Evolutionary conservation across 257 asterid species (phyloP).

Genomic region (Solanum gracilifrons): DNA sequence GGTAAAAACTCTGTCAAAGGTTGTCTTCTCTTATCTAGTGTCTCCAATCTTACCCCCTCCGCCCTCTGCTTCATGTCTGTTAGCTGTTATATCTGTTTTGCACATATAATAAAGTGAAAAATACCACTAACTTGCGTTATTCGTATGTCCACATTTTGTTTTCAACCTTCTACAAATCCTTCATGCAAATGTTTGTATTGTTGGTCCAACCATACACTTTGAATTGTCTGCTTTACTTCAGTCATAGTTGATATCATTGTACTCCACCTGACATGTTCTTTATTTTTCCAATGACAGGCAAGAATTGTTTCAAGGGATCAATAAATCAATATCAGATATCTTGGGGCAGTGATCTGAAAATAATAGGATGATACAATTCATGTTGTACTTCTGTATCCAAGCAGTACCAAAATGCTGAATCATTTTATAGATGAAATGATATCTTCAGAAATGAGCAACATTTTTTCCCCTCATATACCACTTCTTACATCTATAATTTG

Average conservation of each 20-base stretch:
- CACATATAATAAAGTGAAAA: neutral
- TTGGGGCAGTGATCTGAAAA: constrained; percentile 39
- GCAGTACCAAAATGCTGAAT: neutral
- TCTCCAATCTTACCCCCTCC: neutral
- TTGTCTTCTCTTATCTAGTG: neutral
- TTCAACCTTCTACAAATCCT: neutral
- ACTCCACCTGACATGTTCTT: neutral
- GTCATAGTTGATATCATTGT: neutral
- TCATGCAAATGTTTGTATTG: neutral
- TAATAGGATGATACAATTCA: neutral
- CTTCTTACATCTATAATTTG: neutral
- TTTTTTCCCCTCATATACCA: accelerated
- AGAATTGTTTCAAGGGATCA: constrained; percentile 46
- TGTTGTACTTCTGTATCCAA: neutral
- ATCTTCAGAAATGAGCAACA: neutral
- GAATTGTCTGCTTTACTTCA: neutral
- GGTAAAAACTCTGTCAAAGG: constrained; percentile 26
- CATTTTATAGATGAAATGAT: neutral
- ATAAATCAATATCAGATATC: constrained; percentile 48
- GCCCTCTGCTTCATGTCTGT: neutral
- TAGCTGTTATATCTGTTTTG: neutral
- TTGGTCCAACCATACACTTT: neutral
- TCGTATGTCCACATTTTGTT: neutral
- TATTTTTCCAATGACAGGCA: constrained; percentile 21
- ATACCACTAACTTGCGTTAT: neutral